Conservation (phyloP, 441 rosid species). For the Biscutella laevigata region DNA sequence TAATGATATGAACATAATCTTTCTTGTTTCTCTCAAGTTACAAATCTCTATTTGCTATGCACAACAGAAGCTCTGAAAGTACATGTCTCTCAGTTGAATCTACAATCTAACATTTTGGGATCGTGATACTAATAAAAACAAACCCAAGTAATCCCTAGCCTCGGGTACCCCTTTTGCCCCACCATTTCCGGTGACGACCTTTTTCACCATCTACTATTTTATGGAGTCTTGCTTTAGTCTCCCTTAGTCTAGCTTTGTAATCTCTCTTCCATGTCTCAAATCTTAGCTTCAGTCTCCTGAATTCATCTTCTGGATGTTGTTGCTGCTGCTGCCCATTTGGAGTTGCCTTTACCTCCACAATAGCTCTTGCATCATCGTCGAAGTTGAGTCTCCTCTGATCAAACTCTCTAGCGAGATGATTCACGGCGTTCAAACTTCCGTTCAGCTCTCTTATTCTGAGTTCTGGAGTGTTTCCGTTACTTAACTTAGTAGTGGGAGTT, state of each 20-base stretch:
- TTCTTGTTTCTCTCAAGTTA: conserved; percentile 20
- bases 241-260: conserved; percentile 66
- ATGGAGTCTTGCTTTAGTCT: conserved; percentile 54
- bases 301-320: conserved; percentile 51
- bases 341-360: conserved; percentile 39
- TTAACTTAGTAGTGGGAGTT: conserved; percentile 40
- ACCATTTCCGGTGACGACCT: conserved; percentile 65
- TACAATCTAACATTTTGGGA: conserved; percentile 25
- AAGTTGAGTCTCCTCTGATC: conserved; percentile 61
- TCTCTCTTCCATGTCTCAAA: conserved; percentile 91
- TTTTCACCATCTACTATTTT: conserved; percentile 52
- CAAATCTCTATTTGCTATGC: conserved; percentile 26
- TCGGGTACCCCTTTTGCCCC: conserved; percentile 48
- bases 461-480: conserved; percentile 33
- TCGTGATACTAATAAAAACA: conserved; percentile 17
- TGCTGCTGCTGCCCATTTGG: conserved; percentile 31
- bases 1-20: conserved; percentile 26
- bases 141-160: conserved; percentile 6
- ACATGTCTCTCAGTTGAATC: conserved; percentile 21
- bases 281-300: conserved; percentile 50
- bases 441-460: conserved; percentile 45
- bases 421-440: conserved; percentile 46
- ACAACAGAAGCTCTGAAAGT: conserved; percentile 6
- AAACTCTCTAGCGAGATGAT: conserved; percentile 60
- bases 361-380: conserved; percentile 52